These are phyloP conservation scores for Ogataea dorogensis DNA, from an alignment of 805 yeast genomes.

Conservation along the genomic window DNA sequence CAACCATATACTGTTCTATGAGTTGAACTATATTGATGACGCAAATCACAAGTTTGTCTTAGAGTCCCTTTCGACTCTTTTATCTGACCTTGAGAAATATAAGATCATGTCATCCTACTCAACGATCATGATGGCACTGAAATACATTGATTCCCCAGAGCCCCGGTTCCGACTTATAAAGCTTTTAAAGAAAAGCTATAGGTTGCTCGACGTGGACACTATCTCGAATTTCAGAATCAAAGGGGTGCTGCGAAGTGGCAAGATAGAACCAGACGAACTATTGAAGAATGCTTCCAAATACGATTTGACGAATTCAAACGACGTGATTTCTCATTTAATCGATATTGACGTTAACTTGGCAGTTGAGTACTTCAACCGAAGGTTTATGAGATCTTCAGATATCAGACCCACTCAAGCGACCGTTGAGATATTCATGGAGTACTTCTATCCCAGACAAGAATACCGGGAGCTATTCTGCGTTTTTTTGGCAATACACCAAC, in stretches of 20 bases:
- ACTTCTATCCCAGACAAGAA: conserved; percentile 3
- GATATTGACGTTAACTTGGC: conserved; percentile 6
- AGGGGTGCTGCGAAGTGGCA: conserved; percentile 5
- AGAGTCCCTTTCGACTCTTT: background rate
- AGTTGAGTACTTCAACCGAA: conserved; percentile 9
- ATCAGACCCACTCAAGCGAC: conserved; percentile 7
- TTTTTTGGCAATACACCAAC: conserved; percentile 6
- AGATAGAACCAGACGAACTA: conserved; percentile 1
- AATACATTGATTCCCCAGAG: conserved; percentile 3
- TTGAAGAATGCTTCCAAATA: conserved; percentile 3
- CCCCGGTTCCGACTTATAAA: conserved; percentile 7
- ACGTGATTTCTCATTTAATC: conserved; percentile 10
- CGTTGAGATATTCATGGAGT: conserved; percentile 5
- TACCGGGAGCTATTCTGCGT: conserved; percentile 8
- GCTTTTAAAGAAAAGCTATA: background rate
- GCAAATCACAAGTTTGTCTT: conserved; percentile 1
- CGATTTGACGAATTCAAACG: conserved; percentile 4
- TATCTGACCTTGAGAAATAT: conserved; percentile 2
- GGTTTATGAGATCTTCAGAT: background rate
- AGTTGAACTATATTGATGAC: background rate
- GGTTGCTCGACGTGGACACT: conserved; percentile 2
- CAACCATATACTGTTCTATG: conserved; percentile 2
- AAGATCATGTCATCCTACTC: conserved; percentile 10
- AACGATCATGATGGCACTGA: conserved; percentile 13
- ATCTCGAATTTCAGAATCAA: conserved; percentile 5